These are phyloP conservation scores for Tricholoma hemisulphureum DNA, from an alignment of 768 basidiomycete species.

Conservation along the genomic window DNA sequence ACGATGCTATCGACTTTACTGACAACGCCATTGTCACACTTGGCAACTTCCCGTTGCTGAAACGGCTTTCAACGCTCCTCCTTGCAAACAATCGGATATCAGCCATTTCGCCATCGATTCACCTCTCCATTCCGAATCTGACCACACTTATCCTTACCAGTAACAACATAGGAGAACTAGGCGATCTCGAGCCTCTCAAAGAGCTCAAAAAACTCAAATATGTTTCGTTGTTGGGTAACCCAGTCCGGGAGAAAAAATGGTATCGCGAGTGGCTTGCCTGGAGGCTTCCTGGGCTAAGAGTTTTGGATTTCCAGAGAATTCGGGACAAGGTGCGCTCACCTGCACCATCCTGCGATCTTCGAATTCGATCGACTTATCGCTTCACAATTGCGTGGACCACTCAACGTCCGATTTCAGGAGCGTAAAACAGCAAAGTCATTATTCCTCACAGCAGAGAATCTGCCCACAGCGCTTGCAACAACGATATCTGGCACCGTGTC, in stretches of 20 bases:
- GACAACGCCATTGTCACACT: conserved; percentile 84
- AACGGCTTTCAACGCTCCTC: conserved; percentile 78
- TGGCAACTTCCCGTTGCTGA: conserved; percentile 84
- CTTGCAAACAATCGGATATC: conserved; percentile 90
- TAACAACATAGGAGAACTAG: conserved; percentile 76
- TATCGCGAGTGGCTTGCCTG: conserved; percentile 96
- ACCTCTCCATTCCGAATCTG: conserved; percentile 82
- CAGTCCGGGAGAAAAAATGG: conserved; percentile 89
- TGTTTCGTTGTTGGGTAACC: conserved; percentile 76
- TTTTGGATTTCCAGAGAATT: conserved; percentile 93
- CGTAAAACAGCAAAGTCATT: conserved; percentile 69
- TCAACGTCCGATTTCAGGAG: conserved; percentile 53
- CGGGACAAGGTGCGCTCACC: conserved; percentile 82
- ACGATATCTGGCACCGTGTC: conserved; percentile 74
- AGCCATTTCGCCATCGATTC: conserved; percentile 76
- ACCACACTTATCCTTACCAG: conserved; percentile 81
- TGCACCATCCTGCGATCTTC: conserved; percentile 31
- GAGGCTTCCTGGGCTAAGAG: conserved; percentile 82
- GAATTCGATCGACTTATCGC: conserved; percentile 24
- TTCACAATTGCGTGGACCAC: conserved; percentile 14
- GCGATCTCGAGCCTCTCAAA: conserved; percentile 81
- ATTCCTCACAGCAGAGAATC: conserved; percentile 78
- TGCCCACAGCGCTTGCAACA: conserved; percentile 78
- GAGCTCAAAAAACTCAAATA: conserved; percentile 74
- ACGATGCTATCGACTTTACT: conserved; percentile 91